phyloP scores from a whole-genome alignment of 441 rosid genomes.

The Aleurites moluccanus region DNA sequence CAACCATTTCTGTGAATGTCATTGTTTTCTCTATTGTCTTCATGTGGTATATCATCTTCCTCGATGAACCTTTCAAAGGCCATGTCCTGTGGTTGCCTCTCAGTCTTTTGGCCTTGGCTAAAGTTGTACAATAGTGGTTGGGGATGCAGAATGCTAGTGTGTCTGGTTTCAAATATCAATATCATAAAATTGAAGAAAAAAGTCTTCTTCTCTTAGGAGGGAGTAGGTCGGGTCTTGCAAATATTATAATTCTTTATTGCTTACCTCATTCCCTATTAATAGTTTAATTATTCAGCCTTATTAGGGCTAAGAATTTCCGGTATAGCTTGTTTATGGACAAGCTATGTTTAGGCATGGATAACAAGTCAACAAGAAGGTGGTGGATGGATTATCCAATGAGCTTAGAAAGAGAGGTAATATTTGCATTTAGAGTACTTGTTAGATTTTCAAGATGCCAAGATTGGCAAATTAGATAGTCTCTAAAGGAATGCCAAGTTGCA shows the following conservation, averaged over 20 bases:
- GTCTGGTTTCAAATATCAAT: background rate
- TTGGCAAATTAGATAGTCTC: background rate
- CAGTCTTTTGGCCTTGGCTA: background rate
- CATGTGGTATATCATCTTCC: background rate
- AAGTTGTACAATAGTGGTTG: background rate
- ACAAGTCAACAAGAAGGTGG: background rate
- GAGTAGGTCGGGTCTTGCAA: background rate
- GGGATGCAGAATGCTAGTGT: too few species aligned
- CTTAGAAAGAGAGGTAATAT: background rate
- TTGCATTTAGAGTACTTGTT: background rate
- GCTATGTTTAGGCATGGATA: background rate
- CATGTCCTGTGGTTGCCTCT: background rate
- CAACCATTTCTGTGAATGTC: background rate
- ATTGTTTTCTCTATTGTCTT: background rate
- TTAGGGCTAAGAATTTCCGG: background rate
- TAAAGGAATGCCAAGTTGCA: constrained; percentile 4
- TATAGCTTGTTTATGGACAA: background rate
- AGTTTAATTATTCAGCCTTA: background rate
- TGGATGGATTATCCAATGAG: background rate
- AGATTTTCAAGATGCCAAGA: background rate
- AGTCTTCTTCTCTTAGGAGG: too few species aligned
- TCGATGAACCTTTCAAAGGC: background rate
- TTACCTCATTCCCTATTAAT: background rate
- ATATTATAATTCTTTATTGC: background rate
- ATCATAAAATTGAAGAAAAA: background rate